Base-by-base conservation (phyloP, 768 basidiomycete genomes). In the Podaxis sp. region DNA sequence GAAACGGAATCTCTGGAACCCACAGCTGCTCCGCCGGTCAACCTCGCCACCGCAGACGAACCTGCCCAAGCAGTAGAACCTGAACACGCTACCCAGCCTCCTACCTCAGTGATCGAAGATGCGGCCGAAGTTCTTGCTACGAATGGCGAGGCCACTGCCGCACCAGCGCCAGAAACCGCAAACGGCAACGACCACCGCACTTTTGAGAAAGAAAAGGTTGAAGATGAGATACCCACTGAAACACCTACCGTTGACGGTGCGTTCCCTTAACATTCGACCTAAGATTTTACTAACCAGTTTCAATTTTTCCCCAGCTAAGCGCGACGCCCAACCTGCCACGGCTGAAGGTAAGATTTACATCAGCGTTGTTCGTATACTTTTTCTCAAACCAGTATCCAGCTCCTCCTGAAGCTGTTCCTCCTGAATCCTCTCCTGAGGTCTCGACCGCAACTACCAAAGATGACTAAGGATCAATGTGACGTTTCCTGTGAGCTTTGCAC, bases 91-190 rank as follows among this genome's bases (percentile, higher is more conserved):
- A 46, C 15, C 4, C 43, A 41, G 40, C 12, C 40, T 13, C 40
- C 15, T 19, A 19, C 17, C 5, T 3, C 43, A 46, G 15, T 19
- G 7, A 46, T 19, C 2, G 43, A 46, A 46, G 43, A 19, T 46
- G 4, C 43, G 0, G 12, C 43, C 43, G 43, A 46, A 19, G 43
- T n/a, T 46, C 43, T 19, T n/a, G 29, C 12, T 7, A 43, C 24
- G 41, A 43, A 27, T 9, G 27, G 25, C 13, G 27, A 40, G n/a
- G 17, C 51, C 25, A 46, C 46, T 29, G 3, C 38, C 6, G 12
- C 43, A 24, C 19, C 61, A n/a, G 63, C 36, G 6, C 61, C 60
- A 7, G 57, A 66, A 40, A 43, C 53, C 19, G 66, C 64, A 24
- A 47, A 65, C 13, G 63, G 54, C 46, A 25, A 50, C n/a, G 61